phyloP scores from a whole-genome alignment of 805 yeast genomes.

The Wickerhamiella galacta region DNA sequence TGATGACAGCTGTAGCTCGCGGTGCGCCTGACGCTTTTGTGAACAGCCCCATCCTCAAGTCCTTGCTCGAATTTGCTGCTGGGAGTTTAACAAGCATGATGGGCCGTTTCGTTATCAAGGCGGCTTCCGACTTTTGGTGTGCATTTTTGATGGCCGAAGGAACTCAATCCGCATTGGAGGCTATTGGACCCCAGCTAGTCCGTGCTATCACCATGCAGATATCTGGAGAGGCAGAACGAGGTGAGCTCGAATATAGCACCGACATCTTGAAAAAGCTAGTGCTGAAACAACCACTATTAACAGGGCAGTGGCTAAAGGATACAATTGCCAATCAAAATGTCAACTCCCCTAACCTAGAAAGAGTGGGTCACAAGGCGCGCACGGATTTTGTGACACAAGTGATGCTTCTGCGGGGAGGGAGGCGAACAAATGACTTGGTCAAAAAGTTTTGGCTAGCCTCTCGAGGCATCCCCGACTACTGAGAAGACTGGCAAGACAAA shows the following conservation, averaged over 20 bases:
- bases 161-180: conserved; percentile 14
- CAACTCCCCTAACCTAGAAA: too few relatives aligned
- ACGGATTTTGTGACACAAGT: conserved; percentile 18
- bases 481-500: too few relatives aligned
- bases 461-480: conserved; percentile 19
- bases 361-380: conserved; percentile 9
- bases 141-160: conserved; percentile 20
- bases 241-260: conserved; percentile 28
- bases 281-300: conserved; percentile 8
- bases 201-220: conserved; percentile 28
- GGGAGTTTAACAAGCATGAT: conserved; percentile 25
- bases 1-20: conserved; percentile 14
- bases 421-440: conserved; percentile 16
- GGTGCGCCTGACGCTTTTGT: conserved; percentile 10
- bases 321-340: conserved; percentile 9
- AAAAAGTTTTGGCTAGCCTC: conserved; percentile 21
- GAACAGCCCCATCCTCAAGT: conserved; percentile 9
- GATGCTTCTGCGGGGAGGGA: conserved; percentile 18
- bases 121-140: conserved; percentile 41
- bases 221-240: conserved; percentile 25
- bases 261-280: conserved; percentile 26
- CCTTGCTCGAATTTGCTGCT: conserved; percentile 24
- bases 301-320: conserved; percentile 7
- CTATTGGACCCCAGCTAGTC: conserved; percentile 20
- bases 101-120: conserved; percentile 41